Percentiles rank a stretch among this genome's conserved stretches.
Evolutionary conservation across 305 asterid genomes (phyloP).

Genomic region (Caryopteris hybrid): DNA sequence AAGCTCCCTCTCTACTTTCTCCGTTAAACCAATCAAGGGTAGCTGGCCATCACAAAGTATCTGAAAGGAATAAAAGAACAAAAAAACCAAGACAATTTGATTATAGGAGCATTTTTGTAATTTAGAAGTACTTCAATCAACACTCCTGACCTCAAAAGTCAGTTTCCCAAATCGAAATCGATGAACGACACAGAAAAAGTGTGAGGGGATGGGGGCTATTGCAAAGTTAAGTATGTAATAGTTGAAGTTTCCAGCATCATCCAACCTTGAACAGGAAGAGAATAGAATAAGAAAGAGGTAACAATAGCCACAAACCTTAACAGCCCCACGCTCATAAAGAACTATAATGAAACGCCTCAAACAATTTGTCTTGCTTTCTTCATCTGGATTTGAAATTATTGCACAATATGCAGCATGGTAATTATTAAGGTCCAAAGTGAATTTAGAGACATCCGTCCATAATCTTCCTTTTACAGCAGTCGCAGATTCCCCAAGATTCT

Average conservation of each 20-base stretch:
- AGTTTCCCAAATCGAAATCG: neutral
- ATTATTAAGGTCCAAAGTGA: constrained; percentile 64
- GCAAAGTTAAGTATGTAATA: constrained; percentile 3
- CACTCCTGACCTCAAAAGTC: neutral
- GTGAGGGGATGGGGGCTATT: neutral
- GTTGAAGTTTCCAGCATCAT: neutral
- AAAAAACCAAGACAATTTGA: neutral
- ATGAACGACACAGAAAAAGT: neutral
- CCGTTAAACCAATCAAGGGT: constrained; percentile 86
- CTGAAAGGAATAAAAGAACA: constrained; percentile 41
- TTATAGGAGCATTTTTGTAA: neutral
- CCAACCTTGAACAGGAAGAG: constrained; percentile 5
- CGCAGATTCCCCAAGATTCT: constrained; percentile 59
- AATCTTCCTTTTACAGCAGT: constrained; percentile 73
- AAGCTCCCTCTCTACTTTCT: constrained; percentile 93
- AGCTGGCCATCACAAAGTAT: constrained; percentile 92
- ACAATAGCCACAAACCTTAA: constrained; percentile 49
- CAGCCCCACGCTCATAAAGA: constrained; percentile 86
- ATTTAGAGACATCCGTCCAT: constrained; percentile 90
- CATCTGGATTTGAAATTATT: constrained; percentile 91
- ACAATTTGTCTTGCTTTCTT: constrained; percentile 82
- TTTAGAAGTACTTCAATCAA: constrained; percentile 14
- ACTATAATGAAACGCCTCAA: constrained; percentile 94
- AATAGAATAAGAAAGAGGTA: constrained; percentile 12
- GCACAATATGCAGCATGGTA: constrained; percentile 96